Evolutionary conservation across 148 eudicot genomes (phyloP).

Genomic region (Suaeda aralocaspica): DNA sequence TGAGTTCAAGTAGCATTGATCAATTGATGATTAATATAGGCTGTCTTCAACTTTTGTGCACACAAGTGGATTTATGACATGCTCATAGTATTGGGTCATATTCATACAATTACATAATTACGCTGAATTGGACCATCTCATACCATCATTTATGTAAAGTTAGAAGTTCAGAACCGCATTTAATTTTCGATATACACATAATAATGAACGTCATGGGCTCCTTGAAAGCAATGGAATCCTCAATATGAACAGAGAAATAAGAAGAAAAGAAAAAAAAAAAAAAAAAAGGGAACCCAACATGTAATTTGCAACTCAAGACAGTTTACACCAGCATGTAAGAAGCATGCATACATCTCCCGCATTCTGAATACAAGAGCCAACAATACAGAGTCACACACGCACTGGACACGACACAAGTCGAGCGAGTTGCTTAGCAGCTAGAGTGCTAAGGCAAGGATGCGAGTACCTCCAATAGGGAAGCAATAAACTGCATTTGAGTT

Average conservation of each 20-base stretch:
- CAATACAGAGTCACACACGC: constrained; percentile 14
- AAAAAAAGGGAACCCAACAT: background rate
- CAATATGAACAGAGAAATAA: background rate
- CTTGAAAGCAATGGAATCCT: background rate
- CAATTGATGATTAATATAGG: too few relatives aligned
- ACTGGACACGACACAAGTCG: background rate
- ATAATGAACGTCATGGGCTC: background rate
- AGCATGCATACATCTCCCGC: constrained; percentile 15
- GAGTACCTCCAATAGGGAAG: constrained; percentile 85
- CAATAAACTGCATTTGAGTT: constrained; percentile 81
- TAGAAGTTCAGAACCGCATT: too few relatives aligned
- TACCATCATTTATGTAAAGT: background rate
- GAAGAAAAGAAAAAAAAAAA: background rate
- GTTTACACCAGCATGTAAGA: constrained; percentile 16
- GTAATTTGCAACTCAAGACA: constrained; percentile 15
- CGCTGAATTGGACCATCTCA: background rate
- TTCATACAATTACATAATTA: background rate
- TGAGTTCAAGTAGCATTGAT: too few relatives aligned
- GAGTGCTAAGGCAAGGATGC: constrained; percentile 48
- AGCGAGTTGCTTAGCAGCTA: constrained; percentile 20
- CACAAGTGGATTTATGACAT: background rate
- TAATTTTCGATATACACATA: constrained; percentile 3
- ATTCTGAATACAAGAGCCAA: constrained; percentile 25
- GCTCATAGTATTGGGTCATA: background rate
- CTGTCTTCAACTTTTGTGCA: background rate